Percentiles rank a stretch among this genome's conserved stretches.
Evolutionary conservation across 106 monocot species (phyloP).

Genomic region (Gastrodia elata): DNA sequence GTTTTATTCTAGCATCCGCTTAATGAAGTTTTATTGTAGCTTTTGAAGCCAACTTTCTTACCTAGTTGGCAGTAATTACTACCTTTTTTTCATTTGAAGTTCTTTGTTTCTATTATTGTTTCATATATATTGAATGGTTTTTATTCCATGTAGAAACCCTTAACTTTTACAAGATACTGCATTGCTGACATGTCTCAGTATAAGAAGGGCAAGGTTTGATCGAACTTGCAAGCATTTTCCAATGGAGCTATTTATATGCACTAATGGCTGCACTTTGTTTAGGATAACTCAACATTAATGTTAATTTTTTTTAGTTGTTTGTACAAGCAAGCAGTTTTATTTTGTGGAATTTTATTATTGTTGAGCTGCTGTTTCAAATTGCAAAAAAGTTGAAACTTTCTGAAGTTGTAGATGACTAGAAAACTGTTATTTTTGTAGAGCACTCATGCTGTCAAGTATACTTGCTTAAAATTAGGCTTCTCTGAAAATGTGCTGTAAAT

Average conservation of each 20-base stretch:
- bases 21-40: neutral
- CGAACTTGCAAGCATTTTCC: neutral
- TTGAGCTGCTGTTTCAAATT: neutral
- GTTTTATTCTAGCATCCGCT: no score
- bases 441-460: neutral
- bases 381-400: neutral
- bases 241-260: neutral
- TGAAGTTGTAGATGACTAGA: neutral
- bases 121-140: neutral
- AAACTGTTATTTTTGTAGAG: no score
- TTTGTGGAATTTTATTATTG: neutral
- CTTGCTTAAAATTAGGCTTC: neutral
- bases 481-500: neutral
- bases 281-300: neutral
- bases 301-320: neutral
- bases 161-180: constrained; percentile 79
- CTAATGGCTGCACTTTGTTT: neutral
- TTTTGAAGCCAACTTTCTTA: neutral
- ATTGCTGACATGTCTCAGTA: constrained; percentile 97
- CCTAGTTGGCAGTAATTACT: neutral
- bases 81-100: neutral
- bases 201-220: constrained; percentile 82
- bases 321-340: neutral
- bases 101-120: neutral
- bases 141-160: constrained; percentile 17